A percentile compares a stretch with the other conserved stretches of the same genome.
These are phyloP conservation scores for Plasmodium vivax DNA, from an alignment of 169 alveolate species.

Conservation along the genomic window DNA sequence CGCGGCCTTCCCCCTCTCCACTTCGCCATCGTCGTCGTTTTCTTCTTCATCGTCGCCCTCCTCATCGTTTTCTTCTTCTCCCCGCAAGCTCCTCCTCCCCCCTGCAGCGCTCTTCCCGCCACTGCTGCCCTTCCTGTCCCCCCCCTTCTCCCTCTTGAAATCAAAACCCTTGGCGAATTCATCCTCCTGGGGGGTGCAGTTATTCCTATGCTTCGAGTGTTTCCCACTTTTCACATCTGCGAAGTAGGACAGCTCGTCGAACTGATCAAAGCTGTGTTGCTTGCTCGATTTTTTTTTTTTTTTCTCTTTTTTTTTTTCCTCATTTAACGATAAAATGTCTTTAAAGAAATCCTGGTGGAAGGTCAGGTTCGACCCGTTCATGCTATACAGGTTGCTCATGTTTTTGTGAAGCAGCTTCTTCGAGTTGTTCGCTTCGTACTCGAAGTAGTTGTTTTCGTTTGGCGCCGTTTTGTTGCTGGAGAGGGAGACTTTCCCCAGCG, in stretches of 20 bases:
- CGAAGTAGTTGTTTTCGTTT: not conserved
- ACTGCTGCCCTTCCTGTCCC: not conserved
- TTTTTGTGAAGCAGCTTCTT: constrained; percentile 14
- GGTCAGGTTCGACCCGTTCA: constrained; percentile 6
- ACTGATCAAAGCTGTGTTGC: not conserved
- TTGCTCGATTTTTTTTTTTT: not conserved
- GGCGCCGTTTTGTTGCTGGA: constrained; percentile 1
- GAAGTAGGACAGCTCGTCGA: not conserved
- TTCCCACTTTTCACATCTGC: not conserved
- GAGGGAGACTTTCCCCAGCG: not conserved
- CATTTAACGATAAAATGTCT: not conserved
- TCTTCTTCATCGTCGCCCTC: not conserved
- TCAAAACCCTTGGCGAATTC: not conserved
- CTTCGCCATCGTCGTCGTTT: not conserved
- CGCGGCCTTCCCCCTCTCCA: not conserved
- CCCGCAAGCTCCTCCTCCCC: not conserved
- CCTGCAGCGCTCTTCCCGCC: not conserved
- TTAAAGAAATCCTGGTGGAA: constrained; percentile 34
- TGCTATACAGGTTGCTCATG: constrained; percentile 6
- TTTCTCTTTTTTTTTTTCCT: constrained; percentile 19
- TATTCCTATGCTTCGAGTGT: not conserved
- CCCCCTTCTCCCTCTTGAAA: not conserved
- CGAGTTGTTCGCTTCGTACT: constrained; percentile 16
- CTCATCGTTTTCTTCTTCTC: not conserved
- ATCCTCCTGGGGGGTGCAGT: not conserved